Conservation (phyloP, 305 asterid species). For the Solanum chacoense region DNA sequence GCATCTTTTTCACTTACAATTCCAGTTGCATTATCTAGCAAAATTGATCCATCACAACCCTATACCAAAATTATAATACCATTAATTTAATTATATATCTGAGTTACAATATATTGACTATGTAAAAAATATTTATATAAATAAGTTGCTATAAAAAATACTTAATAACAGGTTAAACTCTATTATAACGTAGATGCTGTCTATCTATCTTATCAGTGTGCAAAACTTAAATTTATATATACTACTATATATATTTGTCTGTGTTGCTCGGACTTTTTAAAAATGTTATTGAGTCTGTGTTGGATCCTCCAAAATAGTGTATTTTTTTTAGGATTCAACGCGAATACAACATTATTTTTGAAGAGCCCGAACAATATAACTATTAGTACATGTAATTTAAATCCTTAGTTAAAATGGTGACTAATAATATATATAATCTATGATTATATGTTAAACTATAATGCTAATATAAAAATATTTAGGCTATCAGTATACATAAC, state of each 20-base stretch:
- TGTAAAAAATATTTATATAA: neutral
- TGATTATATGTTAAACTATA: neutral
- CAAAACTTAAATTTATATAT: neutral
- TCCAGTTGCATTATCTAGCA: conserved; percentile 14
- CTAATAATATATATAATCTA: neutral
- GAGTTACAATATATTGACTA: accelerated
- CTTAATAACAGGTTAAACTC: neutral
- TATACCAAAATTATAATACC: neutral
- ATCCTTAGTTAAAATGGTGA: neutral
- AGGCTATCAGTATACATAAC: neutral
- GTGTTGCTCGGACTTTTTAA: accelerated
- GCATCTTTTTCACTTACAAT: conserved; percentile 17
- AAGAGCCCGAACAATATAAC: neutral
- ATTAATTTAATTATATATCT: neutral
- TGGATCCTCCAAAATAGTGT: neutral
- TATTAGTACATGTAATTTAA: neutral
- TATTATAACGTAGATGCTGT: neutral
- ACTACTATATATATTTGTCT: neutral
- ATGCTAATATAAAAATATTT: neutral
- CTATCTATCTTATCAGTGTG: neutral
- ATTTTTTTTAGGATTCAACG: accelerated
- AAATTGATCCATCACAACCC: conserved; percentile 26
- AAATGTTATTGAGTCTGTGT: accelerated
- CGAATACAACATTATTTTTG: neutral
- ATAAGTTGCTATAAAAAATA: neutral